Conservation (phyloP, 331 rosid genomes). For the Quercus tomentella region DNA sequence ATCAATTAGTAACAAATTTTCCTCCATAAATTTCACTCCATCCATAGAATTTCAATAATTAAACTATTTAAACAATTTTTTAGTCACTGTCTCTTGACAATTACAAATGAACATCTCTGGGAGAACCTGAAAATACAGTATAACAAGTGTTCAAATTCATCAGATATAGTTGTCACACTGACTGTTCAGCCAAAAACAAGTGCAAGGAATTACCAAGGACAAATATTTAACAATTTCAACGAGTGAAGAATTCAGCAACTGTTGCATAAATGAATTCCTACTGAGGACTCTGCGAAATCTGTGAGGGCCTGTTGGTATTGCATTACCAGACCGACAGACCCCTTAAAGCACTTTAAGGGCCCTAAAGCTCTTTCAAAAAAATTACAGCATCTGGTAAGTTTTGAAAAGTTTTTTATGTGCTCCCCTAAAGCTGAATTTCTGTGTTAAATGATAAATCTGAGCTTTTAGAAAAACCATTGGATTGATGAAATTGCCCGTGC, state of each 20-base stretch:
- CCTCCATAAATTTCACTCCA: neutral
- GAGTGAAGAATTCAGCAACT: neutral
- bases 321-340: neutral
- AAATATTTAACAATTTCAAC: neutral
- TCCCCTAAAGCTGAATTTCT: no score
- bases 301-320: no score
- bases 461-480: no score
- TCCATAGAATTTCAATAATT: neutral
- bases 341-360: no score
- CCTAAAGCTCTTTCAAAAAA: no score
- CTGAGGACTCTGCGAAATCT: neutral
- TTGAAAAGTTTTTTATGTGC: no score
- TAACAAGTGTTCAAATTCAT: neutral
- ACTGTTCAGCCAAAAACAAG: neutral
- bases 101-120: neutral
- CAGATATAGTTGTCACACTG: neutral
- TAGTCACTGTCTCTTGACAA: neutral
- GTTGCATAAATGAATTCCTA: neutral
- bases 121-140: neutral
- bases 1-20: neutral
- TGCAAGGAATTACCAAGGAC: neutral
- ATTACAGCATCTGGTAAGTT: no score
- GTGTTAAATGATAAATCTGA: no score
- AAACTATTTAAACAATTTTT: neutral
- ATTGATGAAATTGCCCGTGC: no score